A percentile compares a stretch with the other conserved stretches of the same genome.
Evolutionary conservation across 1,139 yeast species (phyloP).

Genomic region (Kodamaea derodonti): DNA sequence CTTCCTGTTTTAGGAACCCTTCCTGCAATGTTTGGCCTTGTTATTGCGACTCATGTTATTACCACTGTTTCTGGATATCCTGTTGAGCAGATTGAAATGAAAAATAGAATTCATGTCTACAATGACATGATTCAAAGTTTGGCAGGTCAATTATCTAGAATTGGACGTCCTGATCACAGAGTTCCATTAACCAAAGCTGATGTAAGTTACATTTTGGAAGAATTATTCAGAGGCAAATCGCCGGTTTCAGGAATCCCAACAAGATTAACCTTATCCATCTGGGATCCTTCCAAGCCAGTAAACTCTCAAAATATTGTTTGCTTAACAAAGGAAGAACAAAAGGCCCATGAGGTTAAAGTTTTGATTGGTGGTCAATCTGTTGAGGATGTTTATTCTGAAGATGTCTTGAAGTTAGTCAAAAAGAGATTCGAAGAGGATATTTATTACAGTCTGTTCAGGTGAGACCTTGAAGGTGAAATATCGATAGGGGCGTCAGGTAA

Average conservation of each 20-base stretch:
- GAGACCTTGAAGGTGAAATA: too few relatives aligned
- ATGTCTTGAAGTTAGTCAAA: slow-evolving; percentile 55
- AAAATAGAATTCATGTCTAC: slow-evolving; percentile 77
- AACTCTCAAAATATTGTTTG: slow-evolving; percentile 74
- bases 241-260: slow-evolving; percentile 84
- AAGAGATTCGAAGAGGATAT: slow-evolving; percentile 69
- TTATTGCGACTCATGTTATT: slow-evolving; percentile 79
- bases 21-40: slow-evolving; percentile 94
- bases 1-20: slow-evolving; percentile 93
- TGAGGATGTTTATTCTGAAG: slow-evolving; percentile 60
- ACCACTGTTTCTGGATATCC: slow-evolving; percentile 85
- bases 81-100: slow-evolving; percentile 85
- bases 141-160: slow-evolving; percentile 81
- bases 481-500: too few relatives aligned
- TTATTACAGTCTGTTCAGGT: slow-evolving; percentile 56
- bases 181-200: slow-evolving; percentile 72
- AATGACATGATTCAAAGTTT: slow-evolving; percentile 78
- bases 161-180: slow-evolving; percentile 65
- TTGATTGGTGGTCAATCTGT: slow-evolving; percentile 60
- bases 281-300: slow-evolving; percentile 66
- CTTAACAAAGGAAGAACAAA: slow-evolving; percentile 86
- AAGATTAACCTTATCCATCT: slow-evolving; percentile 70
- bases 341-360: slow-evolving; percentile 68
- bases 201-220: slow-evolving; percentile 83
- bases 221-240: slow-evolving; percentile 87